phyloP scores from a whole-genome alignment of 2,329 filamentous ascomycete species.

The Stagonosporopsis chrysanthemi region DNA sequence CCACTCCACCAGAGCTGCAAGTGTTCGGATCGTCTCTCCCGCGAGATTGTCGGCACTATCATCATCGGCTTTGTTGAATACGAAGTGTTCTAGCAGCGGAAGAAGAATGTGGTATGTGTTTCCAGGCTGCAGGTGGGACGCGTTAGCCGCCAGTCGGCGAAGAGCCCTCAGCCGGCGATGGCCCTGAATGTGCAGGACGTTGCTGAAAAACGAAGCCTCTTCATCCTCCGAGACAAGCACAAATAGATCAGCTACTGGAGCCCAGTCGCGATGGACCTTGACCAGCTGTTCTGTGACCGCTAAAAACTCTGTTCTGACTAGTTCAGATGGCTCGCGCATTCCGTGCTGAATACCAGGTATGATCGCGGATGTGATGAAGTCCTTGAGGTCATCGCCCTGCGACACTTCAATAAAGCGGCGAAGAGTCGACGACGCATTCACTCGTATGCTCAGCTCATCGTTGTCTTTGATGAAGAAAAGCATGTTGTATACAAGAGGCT shows the following conservation, averaged over 20 bases:
- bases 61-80: slow-evolving; percentile 83
- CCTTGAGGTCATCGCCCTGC: slow-evolving; percentile 60
- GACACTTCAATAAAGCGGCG: slow-evolving; percentile 75
- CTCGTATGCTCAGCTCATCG: slow-evolving; percentile 85
- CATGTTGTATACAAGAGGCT: slow-evolving; percentile 86
- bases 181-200: slow-evolving; percentile 88
- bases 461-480: slow-evolving; percentile 85
- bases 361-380: slow-evolving; percentile 69
- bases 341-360: slow-evolving; percentile 80
- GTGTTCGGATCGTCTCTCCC: slow-evolving; percentile 82
- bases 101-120: slow-evolving; percentile 89
- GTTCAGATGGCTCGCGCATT: slow-evolving; percentile 78
- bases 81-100: slow-evolving; percentile 91
- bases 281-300: slow-evolving; percentile 81
- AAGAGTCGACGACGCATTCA: slow-evolving; percentile 81
- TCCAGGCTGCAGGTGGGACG: slow-evolving; percentile 72
- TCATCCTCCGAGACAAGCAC: slow-evolving; percentile 76
- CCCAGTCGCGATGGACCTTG: slow-evolving; percentile 72
- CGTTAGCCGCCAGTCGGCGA: slow-evolving; percentile 75
- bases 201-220: slow-evolving; percentile 87
- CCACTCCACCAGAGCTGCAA: slow-evolving; percentile 75
- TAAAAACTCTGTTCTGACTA: slow-evolving; percentile 83
- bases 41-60: slow-evolving; percentile 80
- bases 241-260: slow-evolving; percentile 75
- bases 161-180: slow-evolving; percentile 86